phyloP scores from a whole-genome alignment of 2,329 filamentous ascomycete species.

The Claviceps sp. region DNA sequence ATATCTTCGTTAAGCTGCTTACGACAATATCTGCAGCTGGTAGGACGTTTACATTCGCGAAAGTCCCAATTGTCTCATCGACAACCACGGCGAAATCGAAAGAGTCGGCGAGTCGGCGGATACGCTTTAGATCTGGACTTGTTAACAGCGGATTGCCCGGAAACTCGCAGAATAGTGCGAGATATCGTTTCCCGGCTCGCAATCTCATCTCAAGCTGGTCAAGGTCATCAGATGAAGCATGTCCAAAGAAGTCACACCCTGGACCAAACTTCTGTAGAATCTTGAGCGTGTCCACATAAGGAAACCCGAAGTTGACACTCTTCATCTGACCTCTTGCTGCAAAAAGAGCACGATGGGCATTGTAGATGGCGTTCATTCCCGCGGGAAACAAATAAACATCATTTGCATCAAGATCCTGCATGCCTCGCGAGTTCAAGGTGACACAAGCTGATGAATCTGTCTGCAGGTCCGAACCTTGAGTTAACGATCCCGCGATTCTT shows the following conservation, averaged over 20 bases:
- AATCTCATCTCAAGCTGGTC: slow-evolving; percentile 70
- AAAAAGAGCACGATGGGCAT: slow-evolving; percentile 64
- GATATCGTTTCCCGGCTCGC: slow-evolving; percentile 57
- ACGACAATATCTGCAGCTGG: slow-evolving; percentile 84
- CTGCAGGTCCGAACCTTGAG: slow-evolving; percentile 47
- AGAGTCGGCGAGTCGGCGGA: slow-evolving; percentile 62
- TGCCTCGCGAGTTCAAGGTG: slow-evolving; percentile 35
- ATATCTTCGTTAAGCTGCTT: slow-evolving; percentile 91
- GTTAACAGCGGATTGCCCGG: slow-evolving; percentile 82
- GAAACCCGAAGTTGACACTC: slow-evolving; percentile 91
- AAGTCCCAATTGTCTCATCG: slow-evolving; percentile 94
- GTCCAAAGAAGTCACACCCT: slow-evolving; percentile 77
- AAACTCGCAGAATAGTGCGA: slow-evolving; percentile 88
- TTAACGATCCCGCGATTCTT: slow-evolving; percentile 78
- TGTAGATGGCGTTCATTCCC: slow-evolving; percentile 94
- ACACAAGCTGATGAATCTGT: slow-evolving; percentile 12
- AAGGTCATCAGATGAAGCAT: slow-evolving; percentile 62
- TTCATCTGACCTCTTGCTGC: slow-evolving; percentile 48
- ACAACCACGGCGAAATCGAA: slow-evolving; percentile 85
- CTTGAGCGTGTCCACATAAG: slow-evolving; percentile 93
- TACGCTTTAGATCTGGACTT: slow-evolving; percentile 72
- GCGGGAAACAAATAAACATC: slow-evolving; percentile 82
- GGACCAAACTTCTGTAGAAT: slow-evolving; percentile 89
- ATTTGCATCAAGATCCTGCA: slow-evolving; percentile 59
- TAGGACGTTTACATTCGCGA: slow-evolving; percentile 88